Percentiles rank a stretch among this genome's conserved stretches.
phyloP scores from a whole-genome alignment of 371 early-diverging fungal species.

The Nematocida major region DNA sequence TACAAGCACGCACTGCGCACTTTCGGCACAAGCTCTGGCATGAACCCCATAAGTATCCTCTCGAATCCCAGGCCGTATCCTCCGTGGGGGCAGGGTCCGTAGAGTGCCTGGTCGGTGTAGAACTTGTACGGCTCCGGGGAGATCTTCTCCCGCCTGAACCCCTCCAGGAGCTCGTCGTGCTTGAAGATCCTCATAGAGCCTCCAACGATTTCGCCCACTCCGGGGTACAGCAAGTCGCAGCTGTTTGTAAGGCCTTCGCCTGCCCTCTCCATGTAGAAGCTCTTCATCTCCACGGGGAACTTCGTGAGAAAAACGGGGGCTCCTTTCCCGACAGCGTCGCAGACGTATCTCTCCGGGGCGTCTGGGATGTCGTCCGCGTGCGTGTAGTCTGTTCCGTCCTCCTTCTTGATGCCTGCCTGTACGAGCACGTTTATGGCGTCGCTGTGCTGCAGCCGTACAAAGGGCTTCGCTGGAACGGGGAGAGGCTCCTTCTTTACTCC shows the following conservation, averaged over 20 bases:
- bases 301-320: constrained; percentile 86
- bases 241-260: constrained; percentile 80
- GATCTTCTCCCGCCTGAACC: constrained; percentile 86
- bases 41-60: constrained; percentile 90
- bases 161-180: constrained; percentile 78
- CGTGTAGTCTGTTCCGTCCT: constrained; percentile 82
- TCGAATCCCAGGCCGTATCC: constrained; percentile 98
- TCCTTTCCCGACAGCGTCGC: constrained; percentile 77
- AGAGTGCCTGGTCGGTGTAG: constrained; percentile 96
- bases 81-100: constrained; percentile 91
- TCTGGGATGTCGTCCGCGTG: constrained; percentile 99
- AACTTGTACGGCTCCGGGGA: constrained; percentile 93
- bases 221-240: constrained; percentile 94
- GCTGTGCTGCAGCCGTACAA: constrained; percentile 84
- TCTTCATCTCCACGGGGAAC: constrained; percentile 94
- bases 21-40: constrained; percentile 76
- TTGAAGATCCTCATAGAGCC: constrained; percentile 95
- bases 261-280: constrained; percentile 95
- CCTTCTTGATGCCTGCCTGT: constrained; percentile 72
- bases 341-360: constrained; percentile 91
- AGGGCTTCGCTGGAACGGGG: constrained; percentile 72
- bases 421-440: constrained; percentile 87
- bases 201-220: constrained; percentile 97
- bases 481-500: neutral
- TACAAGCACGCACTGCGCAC: constrained; percentile 72